A percentile compares a stretch with the other conserved stretches of the same genome.
Evolutionary conservation across 495 filamentous ascomycete genomes (phyloP).

Genomic region (Talaromyces proteolyticus): DNA sequence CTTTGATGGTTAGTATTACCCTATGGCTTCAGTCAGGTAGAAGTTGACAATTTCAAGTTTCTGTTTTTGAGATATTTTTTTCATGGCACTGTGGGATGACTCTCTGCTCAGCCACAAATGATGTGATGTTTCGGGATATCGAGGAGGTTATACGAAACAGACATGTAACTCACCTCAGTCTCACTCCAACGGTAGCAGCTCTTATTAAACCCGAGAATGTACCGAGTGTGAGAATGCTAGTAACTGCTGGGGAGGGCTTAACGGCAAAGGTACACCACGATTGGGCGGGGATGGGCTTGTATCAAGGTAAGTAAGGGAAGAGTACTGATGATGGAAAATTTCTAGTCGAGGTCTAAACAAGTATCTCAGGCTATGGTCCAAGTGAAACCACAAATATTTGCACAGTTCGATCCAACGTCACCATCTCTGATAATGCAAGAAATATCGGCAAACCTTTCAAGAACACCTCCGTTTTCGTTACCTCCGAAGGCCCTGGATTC

Average conservation of each 20-base stretch:
- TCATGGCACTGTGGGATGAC: constrained; percentile 68
- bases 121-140: constrained; percentile 58
- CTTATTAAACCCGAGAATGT: constrained; percentile 55
- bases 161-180: constrained; percentile 64
- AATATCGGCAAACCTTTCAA: constrained; percentile 60
- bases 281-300: constrained; percentile 63
- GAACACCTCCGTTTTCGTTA: constrained; percentile 68
- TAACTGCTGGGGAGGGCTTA: constrained; percentile 66
- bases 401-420: constrained; percentile 48
- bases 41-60: constrained; percentile 36
- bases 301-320: constrained; percentile 45
- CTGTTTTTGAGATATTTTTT: constrained; percentile 78
- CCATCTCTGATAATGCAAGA: constrained; percentile 36
- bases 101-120: constrained; percentile 62
- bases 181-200: constrained; percentile 73
- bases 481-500: constrained; percentile 33
- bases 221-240: constrained; percentile 59
- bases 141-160: constrained; percentile 51
- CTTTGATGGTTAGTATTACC: constrained; percentile 51
- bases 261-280: constrained; percentile 55
- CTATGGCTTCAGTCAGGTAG: constrained; percentile 3
- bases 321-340: neutral
- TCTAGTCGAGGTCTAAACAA: constrained; percentile 4
- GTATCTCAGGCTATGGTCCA: constrained; percentile 54
- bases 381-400: constrained; percentile 73